Percentiles rank a stretch among this genome's conserved stretches.
phyloP scores from a whole-genome alignment of 1,139 yeast genomes.

The Diutina scorzettiae region DNA sequence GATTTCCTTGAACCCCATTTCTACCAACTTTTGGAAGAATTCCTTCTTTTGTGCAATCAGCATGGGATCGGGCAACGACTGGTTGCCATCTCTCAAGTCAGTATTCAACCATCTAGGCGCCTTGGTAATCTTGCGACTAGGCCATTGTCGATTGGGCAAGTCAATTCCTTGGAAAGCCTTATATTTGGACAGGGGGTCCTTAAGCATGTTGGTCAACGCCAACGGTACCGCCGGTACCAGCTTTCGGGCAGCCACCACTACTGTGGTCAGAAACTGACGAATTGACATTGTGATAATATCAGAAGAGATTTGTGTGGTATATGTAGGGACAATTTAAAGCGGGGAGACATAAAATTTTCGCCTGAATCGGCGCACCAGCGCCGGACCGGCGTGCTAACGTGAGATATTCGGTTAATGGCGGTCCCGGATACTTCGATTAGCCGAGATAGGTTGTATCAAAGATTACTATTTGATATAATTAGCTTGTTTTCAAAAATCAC shows the following conservation, averaged over 20 bases:
- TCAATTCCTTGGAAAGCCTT: constrained; percentile 53
- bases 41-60: constrained; percentile 78
- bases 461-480: too few relatives aligned
- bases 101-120: constrained; percentile 97
- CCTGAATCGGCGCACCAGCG: neutral
- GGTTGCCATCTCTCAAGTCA: constrained; percentile 94
- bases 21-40: constrained; percentile 77
- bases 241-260: constrained; percentile 3
- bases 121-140: constrained; percentile 54
- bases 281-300: neutral
- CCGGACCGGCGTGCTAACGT: neutral
- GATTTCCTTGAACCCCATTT: constrained; percentile 89
- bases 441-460: too few relatives aligned
- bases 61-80: constrained; percentile 97
- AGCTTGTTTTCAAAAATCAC: too few relatives aligned
- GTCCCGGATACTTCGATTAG: too few relatives aligned
- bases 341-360: neutral
- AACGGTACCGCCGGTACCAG: neutral
- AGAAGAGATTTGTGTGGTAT: too few relatives aligned
- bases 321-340: too few relatives aligned
- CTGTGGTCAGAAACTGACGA: constrained; percentile 4
- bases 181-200: constrained; percentile 74
- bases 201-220: constrained; percentile 23
- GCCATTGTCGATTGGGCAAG: constrained; percentile 82
- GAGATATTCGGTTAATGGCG: too few relatives aligned